Evolutionary conservation across 192 early-diverging fungal genomes (phyloP).

Genomic region (Coemansia sp.): DNA sequence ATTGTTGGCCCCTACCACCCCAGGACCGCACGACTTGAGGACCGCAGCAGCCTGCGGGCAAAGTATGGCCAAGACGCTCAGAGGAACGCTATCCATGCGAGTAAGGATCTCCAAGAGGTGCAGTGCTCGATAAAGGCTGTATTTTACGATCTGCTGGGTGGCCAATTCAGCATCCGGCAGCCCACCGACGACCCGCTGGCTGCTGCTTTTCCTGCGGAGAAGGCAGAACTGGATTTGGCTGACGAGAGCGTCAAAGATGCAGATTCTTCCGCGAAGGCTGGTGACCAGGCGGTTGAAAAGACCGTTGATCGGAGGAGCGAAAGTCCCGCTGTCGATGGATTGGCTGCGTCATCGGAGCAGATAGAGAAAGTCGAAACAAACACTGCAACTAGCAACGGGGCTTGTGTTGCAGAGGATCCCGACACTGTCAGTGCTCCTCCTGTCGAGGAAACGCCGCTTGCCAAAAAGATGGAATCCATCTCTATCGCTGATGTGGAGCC

Average conservation of each 20-base stretch:
- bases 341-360: not conserved
- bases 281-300: not conserved
- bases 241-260: not conserved
- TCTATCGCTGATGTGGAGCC: not conserved
- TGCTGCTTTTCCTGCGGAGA: not conserved
- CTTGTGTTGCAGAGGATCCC: not conserved
- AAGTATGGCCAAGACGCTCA: slow-evolving; percentile 57
- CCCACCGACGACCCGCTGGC: slow-evolving; percentile 37
- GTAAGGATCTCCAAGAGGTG: slow-evolving; percentile 39
- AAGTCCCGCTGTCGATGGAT: not conserved
- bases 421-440: not conserved
- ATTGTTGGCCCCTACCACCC: slow-evolving; percentile 61
- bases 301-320: too few species aligned
- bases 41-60: slow-evolving; percentile 58
- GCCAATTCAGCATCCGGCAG: slow-evolving; percentile 24
- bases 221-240: too few species aligned
- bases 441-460: not conserved
- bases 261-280: not conserved
- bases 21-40: slow-evolving; percentile 39
- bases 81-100: slow-evolving; percentile 62
- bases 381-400: not conserved
- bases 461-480: not conserved
- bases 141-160: slow-evolving; percentile 36
- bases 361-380: not conserved
- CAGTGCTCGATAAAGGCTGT: slow-evolving; percentile 31